A percentile compares a stretch with the other conserved stretches of the same genome.
phyloP scores from a whole-genome alignment of 768 basidiomycete genomes.

The Tubosaeta brunneosetosa region DNA sequence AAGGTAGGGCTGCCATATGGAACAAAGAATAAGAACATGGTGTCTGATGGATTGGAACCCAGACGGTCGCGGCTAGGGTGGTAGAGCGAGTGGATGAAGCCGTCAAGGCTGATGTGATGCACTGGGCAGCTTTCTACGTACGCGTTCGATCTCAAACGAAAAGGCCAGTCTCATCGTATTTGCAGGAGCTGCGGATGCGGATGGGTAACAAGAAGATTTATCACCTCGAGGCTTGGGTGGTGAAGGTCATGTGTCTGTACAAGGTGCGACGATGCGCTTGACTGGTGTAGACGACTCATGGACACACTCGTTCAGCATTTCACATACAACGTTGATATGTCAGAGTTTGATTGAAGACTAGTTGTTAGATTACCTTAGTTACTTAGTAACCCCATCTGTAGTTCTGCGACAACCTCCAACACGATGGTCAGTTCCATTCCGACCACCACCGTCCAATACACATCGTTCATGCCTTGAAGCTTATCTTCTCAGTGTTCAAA shows the following conservation, averaged over 20 bases:
- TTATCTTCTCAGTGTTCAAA: constrained; percentile 98
- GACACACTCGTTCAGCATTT: constrained; percentile 22
- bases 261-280: constrained; percentile 46
- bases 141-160: constrained; percentile 24
- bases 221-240: constrained; percentile 96
- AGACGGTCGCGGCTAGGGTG: constrained; percentile 90
- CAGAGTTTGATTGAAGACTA: constrained; percentile 28
- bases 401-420: constrained; percentile 1
- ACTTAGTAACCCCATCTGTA: background rate
- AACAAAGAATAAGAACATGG: background rate
- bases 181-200: constrained; percentile 93
- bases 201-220: constrained; percentile 90
- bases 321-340: constrained; percentile 32
- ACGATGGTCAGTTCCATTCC: constrained; percentile 23
- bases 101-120: constrained; percentile 89
- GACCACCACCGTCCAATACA: background rate
- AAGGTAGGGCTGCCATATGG: constrained; percentile 52
- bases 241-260: constrained; percentile 90
- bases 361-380: background rate
- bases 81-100: constrained; percentile 86
- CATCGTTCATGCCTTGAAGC: constrained; percentile 35
- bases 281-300: background rate
- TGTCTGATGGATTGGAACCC: constrained; percentile 2
- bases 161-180: background rate
- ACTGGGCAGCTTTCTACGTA: constrained; percentile 97